phyloP scores from a whole-genome alignment of 345 rosid genomes.

The Hibiscus trionum region DNA sequence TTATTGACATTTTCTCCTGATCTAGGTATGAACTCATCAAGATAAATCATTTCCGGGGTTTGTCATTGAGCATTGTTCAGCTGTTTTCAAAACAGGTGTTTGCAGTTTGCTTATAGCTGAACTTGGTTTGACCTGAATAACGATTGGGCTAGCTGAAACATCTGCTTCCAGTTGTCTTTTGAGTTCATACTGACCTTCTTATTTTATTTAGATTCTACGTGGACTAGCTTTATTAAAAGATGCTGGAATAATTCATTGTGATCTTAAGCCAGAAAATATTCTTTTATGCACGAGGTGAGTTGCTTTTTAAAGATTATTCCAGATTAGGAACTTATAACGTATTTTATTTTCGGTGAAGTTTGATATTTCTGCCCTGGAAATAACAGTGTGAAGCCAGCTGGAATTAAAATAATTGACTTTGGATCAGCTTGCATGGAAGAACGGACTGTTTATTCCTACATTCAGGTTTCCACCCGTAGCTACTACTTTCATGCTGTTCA shows the following conservation, averaged over 20 bases:
- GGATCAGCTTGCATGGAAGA: constrained; percentile 99
- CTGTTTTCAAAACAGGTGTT: constrained; percentile 94
- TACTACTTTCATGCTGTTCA: constrained; percentile 2
- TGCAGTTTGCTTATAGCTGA: constrained; percentile 11
- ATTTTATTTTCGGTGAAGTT: constrained; percentile 13
- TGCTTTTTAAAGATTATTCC: constrained; percentile 18
- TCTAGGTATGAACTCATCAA: constrained; percentile 95
- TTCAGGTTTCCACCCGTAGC: constrained; percentile 56
- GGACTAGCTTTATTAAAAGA: constrained; percentile 89
- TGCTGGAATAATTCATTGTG: constrained; percentile 96
- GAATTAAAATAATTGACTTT: constrained; percentile 93
- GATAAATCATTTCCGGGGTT: constrained; percentile 87
- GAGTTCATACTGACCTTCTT: neutral
- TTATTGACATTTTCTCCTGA: constrained; percentile 24
- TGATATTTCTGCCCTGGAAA: constrained; percentile 21
- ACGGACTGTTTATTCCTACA: constrained; percentile 94
- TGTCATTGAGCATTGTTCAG: constrained; percentile 92
- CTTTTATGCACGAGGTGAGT: constrained; percentile 84
- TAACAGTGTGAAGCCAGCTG: constrained; percentile 84
- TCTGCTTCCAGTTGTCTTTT: neutral
- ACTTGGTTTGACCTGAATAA: constrained; percentile 8
- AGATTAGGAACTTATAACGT: constrained; percentile 7
- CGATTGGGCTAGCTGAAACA: constrained; percentile 4
- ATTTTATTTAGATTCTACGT: constrained; percentile 57
- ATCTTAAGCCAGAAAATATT: constrained; percentile 97